A percentile compares a stretch with the other conserved stretches of the same genome.
Conservation (phyloP, 495 filamentous ascomycete species). For the Hyaloscypha finlandica region DNA sequence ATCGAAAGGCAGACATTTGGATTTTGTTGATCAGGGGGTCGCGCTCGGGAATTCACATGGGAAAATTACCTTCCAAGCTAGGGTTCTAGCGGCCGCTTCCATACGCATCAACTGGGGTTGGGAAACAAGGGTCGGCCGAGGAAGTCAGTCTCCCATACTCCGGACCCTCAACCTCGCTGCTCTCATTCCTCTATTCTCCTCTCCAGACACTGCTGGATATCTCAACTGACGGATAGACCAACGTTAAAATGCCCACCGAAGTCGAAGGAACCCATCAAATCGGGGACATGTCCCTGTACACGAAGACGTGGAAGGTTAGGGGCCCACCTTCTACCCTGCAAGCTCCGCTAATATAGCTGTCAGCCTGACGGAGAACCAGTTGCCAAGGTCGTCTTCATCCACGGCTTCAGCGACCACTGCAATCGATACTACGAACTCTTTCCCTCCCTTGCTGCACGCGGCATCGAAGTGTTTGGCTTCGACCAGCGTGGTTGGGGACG, state of each 20-base stretch:
- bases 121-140: too few species aligned
- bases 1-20: neutral
- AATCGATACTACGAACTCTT: constrained; percentile 74
- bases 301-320: constrained; percentile 83
- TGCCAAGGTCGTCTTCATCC: constrained; percentile 75
- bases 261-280: constrained; percentile 52
- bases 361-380: constrained; percentile 33
- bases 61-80: neutral
- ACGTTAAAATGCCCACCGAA: constrained; percentile 44
- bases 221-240: neutral
- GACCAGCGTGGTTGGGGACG: constrained; percentile 77
- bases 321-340: neutral
- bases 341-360: constrained; percentile 9
- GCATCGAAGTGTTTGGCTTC: constrained; percentile 71
- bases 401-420: constrained; percentile 88
- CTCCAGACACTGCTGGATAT: neutral
- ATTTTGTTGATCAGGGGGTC: neutral
- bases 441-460: constrained; percentile 62
- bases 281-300: constrained; percentile 69
- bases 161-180: neutral
- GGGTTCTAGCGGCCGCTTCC: neutral
- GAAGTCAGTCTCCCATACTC: too few species aligned
- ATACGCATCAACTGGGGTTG: too few species aligned
- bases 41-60: neutral
- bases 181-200: neutral